Conservation (phyloP, 805 yeast genomes). For the Yarrowia porcina region DNA sequence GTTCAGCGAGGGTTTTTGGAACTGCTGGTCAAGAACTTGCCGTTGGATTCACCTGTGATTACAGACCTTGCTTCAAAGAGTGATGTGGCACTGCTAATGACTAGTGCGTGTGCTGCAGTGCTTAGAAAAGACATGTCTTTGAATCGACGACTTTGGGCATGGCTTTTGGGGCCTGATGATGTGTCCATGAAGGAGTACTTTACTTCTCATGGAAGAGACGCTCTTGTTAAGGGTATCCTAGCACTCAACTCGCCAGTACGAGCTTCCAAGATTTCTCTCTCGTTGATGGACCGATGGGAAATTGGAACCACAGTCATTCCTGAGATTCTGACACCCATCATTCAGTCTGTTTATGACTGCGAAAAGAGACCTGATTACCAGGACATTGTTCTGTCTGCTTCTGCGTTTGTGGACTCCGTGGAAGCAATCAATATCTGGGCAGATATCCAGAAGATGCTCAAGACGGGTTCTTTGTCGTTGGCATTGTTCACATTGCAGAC, state of each 20-base stretch:
- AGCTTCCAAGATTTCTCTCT: constrained; percentile 53
- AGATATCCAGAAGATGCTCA: constrained; percentile 9
- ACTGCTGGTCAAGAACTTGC: constrained; percentile 62
- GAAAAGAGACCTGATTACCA: constrained; percentile 33
- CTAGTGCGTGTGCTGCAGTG: constrained; percentile 65
- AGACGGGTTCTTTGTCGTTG: constrained; percentile 44
- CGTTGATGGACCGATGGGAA: constrained; percentile 93
- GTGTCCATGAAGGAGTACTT: constrained; percentile 55
- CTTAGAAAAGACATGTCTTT: constrained; percentile 88
- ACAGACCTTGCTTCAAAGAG: constrained; percentile 46
- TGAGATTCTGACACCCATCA: constrained; percentile 59
- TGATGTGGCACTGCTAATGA: constrained; percentile 58
- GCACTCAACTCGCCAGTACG: constrained; percentile 40
- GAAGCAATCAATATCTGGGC: constrained; percentile 81
- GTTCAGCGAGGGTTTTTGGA: constrained; percentile 90
- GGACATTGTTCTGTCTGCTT: constrained; percentile 57
- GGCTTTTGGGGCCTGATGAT: constrained; percentile 82
- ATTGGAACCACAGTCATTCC: constrained; percentile 77
- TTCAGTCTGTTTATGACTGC: constrained; percentile 46
- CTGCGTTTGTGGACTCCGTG: constrained; percentile 76
- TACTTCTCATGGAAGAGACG: constrained; percentile 50
- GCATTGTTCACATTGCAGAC: constrained; percentile 57
- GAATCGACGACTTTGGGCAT: constrained; percentile 88
- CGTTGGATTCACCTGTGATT: constrained; percentile 58
- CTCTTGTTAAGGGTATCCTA: constrained; percentile 53